Evolutionary conservation across 2,329 filamentous ascomycete genomes (phyloP).

Genomic region (Penicillium sp.): DNA sequence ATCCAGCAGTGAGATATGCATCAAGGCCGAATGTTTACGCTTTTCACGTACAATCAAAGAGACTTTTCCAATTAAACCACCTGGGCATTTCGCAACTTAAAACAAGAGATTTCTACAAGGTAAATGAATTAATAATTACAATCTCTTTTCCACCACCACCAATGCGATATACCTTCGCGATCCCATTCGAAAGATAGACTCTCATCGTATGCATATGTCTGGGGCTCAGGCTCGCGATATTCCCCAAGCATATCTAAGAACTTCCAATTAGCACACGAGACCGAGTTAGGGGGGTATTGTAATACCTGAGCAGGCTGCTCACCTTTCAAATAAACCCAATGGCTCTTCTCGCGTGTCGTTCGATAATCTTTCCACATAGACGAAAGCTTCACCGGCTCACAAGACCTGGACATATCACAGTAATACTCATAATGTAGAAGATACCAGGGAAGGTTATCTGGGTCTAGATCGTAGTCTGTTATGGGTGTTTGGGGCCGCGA

Average conservation of each 20-base stretch:
- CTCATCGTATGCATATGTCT: neutral
- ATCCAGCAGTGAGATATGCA: neutral
- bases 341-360: neutral
- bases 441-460: neutral
- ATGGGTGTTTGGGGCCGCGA: neutral
- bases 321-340: neutral
- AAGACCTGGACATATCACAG: constrained; percentile 10
- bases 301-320: neutral
- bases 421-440: constrained; percentile 1
- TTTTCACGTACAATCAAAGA: neutral
- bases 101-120: neutral
- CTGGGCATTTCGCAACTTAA: too few relatives aligned
- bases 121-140: neutral
- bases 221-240: neutral
- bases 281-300: neutral
- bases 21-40: neutral
- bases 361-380: constrained; percentile 13
- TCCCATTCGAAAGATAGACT: neutral
- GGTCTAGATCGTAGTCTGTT: neutral
- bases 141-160: neutral
- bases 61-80: neutral
- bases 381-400: constrained; percentile 12
- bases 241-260: neutral
- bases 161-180: neutral
- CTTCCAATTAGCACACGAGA: neutral